Evolutionary conservation across 192 early-diverging fungal genomes (phyloP), one percentile per base, ranked within the genome.

Genomic region (Linnemannia elongata): DNA sequence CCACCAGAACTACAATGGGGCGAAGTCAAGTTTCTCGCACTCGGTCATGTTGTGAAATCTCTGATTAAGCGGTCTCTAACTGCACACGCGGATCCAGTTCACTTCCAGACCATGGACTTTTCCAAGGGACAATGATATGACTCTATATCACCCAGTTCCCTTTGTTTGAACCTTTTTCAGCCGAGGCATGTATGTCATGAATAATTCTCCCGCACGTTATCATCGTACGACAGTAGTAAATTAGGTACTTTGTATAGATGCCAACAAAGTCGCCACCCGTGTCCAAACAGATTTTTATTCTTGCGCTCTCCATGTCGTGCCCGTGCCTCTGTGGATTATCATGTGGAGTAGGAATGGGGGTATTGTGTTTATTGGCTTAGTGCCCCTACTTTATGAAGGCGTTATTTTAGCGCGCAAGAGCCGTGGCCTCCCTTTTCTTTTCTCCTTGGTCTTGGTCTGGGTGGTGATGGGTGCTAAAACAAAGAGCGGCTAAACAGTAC

Each of bases 271-370:
- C 24, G 55, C n/a, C 55, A 27, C n/a, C n/a, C 55, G 7, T n/a
- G 55, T 8, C n/a, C 55, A 27, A 27, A 57, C n/a, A 24, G n/a
- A 27, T 27, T 57, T 9, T 57, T 27, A 57, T 57, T 57, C 17
- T 27, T 55, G 4, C n/a, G 4, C 55, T 57, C 9, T 57, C 24
- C n/a, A 6, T 27, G 55, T 8, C n/a, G 9, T 57, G 55, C 55
- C 55, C 55, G 55, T 57, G 55, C 55, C 49, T 57, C 27, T 57
- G 55, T 57, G 55, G n/a, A 66, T 66, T 66, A 66, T 66, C 60
- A 66, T 66, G 60, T 66, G 60, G 60, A 66, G 55, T 4, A 27
- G 13, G 30, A 17, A 22, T 17, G 18, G 6, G 47, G 17, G 33
- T 2, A 4, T 13, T 33, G 10, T 12, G 10, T 35, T 4, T 4